Evolutionary conservation across 768 basidiomycete species (phyloP).

Genomic region (Hysterangium stoloniferum): DNA sequence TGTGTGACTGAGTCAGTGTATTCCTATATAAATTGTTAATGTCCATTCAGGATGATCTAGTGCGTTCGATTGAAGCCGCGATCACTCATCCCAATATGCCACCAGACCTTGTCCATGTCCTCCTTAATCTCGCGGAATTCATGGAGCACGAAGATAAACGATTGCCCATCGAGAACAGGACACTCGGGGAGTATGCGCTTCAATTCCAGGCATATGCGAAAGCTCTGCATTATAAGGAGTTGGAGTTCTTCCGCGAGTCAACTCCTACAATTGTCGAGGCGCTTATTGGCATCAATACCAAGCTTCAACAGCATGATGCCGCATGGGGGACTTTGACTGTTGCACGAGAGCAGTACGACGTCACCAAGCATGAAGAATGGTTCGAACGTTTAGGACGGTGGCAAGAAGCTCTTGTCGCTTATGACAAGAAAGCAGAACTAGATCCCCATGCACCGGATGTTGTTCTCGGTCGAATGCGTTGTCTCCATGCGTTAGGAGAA

Average conservation of each 20-base stretch:
- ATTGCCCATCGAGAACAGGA: constrained; percentile 87
- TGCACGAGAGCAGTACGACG: constrained; percentile 84
- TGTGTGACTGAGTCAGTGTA: constrained; percentile 25
- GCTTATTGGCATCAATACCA: constrained; percentile 93
- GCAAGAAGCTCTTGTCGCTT: constrained; percentile 86
- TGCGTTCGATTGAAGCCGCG: constrained; percentile 80
- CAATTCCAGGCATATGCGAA: constrained; percentile 94
- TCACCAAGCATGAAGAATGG: constrained; percentile 95
- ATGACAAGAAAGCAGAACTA: constrained; percentile 68
- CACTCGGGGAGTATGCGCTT: constrained; percentile 89
- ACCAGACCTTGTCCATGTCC: constrained; percentile 80
- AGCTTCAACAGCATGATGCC: constrained; percentile 93
- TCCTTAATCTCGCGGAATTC: constrained; percentile 93
- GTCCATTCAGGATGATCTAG: constrained; percentile 75
- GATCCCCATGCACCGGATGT: constrained; percentile 73
- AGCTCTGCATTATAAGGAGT: constrained; percentile 96
- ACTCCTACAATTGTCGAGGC: constrained; percentile 88
- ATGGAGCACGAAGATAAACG: constrained; percentile 99
- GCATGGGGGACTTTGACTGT: constrained; percentile 94
- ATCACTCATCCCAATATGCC: constrained; percentile 73
- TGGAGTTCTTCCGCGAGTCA: constrained; percentile 91
- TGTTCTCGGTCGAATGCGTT: constrained; percentile 88
- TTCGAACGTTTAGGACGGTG: constrained; percentile 93
- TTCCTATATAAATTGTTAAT: constrained; percentile 8
- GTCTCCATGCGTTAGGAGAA: constrained; percentile 93